Evolutionary conservation across 1,139 yeast species (phyloP).

Genomic region (Entelexis sorbosivorans): DNA sequence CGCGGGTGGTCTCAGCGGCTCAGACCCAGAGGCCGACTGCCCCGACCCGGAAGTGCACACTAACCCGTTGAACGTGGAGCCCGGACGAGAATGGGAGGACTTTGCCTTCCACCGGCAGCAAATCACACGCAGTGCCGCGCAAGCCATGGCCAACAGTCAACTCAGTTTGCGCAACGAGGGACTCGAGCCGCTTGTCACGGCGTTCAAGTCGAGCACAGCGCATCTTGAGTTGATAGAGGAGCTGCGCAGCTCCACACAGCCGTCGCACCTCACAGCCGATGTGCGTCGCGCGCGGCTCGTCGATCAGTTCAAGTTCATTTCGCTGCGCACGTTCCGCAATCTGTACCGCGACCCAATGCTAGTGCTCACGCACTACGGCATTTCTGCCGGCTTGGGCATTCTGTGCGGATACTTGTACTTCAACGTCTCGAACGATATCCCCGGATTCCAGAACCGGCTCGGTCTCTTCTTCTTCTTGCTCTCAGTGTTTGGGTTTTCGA

Average conservation of each 20-base stretch:
- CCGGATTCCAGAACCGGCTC: conserved; percentile 90
- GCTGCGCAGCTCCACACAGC: background rate
- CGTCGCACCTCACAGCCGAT: background rate
- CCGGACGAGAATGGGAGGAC: conserved; percentile 82
- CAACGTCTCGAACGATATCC: conserved; percentile 71
- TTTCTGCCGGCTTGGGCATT: conserved; percentile 63
- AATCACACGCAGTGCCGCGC: conserved; percentile 26
- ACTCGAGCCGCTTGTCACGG: conserved; percentile 28
- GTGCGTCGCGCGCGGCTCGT: conserved; percentile 11
- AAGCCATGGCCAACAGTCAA: conserved; percentile 27
- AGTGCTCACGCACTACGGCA: conserved; percentile 66
- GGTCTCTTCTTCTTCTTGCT: conserved; percentile 84
- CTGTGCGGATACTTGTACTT: conserved; percentile 83
- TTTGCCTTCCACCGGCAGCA: conserved; percentile 79
- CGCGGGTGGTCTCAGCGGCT: conserved; percentile 23
- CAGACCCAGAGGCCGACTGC: conserved; percentile 13
- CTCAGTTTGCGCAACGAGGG: conserved; percentile 21
- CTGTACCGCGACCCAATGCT: conserved; percentile 84
- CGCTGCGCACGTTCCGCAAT: conserved; percentile 83
- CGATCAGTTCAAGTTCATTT: conserved; percentile 56
- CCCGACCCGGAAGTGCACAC: conserved; percentile 21
- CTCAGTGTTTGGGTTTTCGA: conserved; percentile 86
- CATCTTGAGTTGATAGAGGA: conserved; percentile 42
- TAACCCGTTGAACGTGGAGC: conserved; percentile 27
- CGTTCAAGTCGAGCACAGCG: conserved; percentile 41